A percentile compares a stretch with the other conserved stretches of the same genome.
phyloP scores from a whole-genome alignment of 1,284 basidiomycete genomes.

The Pseudozyma sp. region DNA sequence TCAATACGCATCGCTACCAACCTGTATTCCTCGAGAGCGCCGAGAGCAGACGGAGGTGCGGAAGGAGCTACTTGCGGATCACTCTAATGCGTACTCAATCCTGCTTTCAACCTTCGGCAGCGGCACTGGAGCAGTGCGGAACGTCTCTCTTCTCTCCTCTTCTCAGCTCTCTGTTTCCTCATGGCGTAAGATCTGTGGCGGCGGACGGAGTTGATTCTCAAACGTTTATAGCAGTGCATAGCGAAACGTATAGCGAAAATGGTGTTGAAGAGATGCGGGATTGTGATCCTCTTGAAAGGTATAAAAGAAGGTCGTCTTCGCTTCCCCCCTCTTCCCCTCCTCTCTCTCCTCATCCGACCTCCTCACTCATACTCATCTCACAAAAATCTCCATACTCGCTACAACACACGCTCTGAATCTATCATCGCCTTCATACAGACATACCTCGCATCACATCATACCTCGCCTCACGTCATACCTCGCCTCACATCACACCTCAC shows the following conservation, averaged over 20 bases:
- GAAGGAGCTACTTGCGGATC: too few species aligned
- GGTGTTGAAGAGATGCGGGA: background rate
- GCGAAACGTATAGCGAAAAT: background rate
- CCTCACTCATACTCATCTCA: background rate
- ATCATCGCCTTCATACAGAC: background rate
- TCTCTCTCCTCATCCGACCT: background rate
- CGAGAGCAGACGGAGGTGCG: too few species aligned
- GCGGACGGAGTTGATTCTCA: too few species aligned
- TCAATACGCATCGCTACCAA: too few species aligned
- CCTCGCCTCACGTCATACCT: background rate
- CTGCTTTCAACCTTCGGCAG: too few species aligned
- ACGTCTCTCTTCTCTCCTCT: too few species aligned
- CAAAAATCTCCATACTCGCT: background rate
- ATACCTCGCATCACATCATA: background rate
- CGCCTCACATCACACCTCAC: background rate
- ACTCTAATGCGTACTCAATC: too few species aligned
- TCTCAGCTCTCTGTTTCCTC: too few species aligned
- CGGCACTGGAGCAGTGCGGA: too few species aligned
- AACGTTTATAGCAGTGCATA: too few species aligned
- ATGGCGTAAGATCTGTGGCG: too few species aligned
- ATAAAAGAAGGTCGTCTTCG: background rate
- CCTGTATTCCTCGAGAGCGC: too few species aligned
- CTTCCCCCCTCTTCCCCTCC: background rate
- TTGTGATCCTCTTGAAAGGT: background rate
- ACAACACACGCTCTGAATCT: background rate